Conservation (phyloP, 805 yeast genomes). For the Starmerella tilneyi region DNA sequence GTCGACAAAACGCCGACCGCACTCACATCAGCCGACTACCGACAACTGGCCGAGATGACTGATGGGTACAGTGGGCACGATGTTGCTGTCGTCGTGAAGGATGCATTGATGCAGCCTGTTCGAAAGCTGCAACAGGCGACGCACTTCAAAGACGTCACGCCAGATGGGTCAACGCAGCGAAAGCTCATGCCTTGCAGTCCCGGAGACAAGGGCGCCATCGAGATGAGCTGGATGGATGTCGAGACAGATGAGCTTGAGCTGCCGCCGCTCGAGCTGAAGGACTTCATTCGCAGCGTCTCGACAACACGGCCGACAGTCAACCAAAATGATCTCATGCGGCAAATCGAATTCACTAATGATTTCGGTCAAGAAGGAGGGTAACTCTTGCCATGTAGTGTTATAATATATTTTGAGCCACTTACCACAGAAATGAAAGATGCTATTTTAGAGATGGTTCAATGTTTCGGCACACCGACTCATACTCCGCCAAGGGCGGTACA, state of each 20-base stretch:
- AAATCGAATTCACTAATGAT: constrained; percentile 80
- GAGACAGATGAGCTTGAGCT: constrained; percentile 81
- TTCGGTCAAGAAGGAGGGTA: constrained; percentile 96
- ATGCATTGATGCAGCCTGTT: constrained; percentile 96
- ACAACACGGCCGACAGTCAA: constrained; percentile 93
- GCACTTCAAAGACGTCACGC: constrained; percentile 61
- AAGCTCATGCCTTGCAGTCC: constrained; percentile 91
- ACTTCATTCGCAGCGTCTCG: constrained; percentile 84
- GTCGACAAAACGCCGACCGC: constrained; percentile 84
- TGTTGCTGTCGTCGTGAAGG: constrained; percentile 90
- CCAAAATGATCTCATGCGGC: constrained; percentile 66
- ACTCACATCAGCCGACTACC: constrained; percentile 60
- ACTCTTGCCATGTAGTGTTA: too few species aligned
- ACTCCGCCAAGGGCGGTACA: constrained; percentile 37
- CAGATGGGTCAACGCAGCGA: constrained; percentile 18
- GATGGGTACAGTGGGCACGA: constrained; percentile 98
- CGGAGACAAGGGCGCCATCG: constrained; percentile 78
- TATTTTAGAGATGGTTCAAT: constrained; percentile 46
- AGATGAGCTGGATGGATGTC: constrained; percentile 88
- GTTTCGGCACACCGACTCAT: constrained; percentile 42
- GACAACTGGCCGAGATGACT: constrained; percentile 78
- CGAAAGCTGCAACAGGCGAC: constrained; percentile 93
- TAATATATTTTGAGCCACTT: too few species aligned
- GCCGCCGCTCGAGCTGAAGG: constrained; percentile 82
- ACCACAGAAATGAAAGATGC: neutral